Percentiles rank a stretch among this genome's conserved stretches.
These are phyloP conservation scores for Xylariaceae sp. DNA, from an alignment of 2,329 filamentous ascomycete genomes.

Conservation along the genomic window DNA sequence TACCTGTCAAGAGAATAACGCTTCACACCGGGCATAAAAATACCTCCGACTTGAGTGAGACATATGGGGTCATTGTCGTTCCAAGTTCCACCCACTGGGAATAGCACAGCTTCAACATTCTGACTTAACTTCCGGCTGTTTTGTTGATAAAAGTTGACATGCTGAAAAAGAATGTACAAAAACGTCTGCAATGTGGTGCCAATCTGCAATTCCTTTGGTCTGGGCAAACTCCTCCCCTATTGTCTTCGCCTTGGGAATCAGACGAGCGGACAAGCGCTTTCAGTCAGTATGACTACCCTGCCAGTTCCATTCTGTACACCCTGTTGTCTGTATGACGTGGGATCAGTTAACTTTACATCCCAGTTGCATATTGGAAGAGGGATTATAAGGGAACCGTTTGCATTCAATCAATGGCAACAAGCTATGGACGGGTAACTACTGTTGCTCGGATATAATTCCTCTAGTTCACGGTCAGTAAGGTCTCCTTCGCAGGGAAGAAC, in stretches of 20 bases:
- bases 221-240: constrained; percentile 51
- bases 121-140: constrained; percentile 37
- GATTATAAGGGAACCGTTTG: too few relatives aligned
- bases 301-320: too few relatives aligned
- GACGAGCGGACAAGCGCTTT: too few relatives aligned
- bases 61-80: too few relatives aligned
- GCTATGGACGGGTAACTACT: constrained; percentile 15
- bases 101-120: constrained; percentile 50
- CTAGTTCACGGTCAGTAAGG: constrained; percentile 4
- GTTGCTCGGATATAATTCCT: constrained; percentile 11
- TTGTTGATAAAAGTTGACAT: constrained; percentile 38
- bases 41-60: too few relatives aligned
- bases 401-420: constrained; percentile 3
- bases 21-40: too few relatives aligned
- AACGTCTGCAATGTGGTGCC: constrained; percentile 45
- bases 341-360: too few relatives aligned
- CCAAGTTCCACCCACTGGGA: too few relatives aligned
- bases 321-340: too few relatives aligned
- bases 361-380: too few relatives aligned
- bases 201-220: constrained; percentile 49
- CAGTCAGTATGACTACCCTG: too few relatives aligned
- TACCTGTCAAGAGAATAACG: too few relatives aligned
- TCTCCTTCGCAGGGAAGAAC: constrained; percentile 1
- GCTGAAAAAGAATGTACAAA: constrained; percentile 49
- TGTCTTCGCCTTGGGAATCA: constrained; percentile 44